Percentiles rank a stretch among this genome's conserved stretches.
These are phyloP conservation scores for Albatrellus ellisii DNA, from an alignment of 768 basidiomycete genomes.

Conservation along the genomic window DNA sequence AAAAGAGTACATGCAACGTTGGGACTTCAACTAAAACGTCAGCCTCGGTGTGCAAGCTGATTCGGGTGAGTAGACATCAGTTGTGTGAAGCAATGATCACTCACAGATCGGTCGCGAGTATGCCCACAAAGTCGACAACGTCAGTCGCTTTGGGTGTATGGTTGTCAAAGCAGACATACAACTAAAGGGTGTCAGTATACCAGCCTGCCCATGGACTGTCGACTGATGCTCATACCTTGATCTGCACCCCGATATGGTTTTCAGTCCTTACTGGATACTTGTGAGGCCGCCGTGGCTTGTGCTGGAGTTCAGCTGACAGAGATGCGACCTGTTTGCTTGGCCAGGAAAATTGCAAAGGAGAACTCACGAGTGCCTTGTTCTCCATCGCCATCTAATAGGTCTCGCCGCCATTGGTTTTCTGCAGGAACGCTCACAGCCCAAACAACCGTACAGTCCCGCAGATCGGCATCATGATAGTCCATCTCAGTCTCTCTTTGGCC, in stretches of 20 bases:
- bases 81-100: conserved; percentile 17
- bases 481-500: conserved; percentile 20
- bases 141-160: conserved; percentile 47
- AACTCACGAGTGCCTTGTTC: conserved; percentile 14
- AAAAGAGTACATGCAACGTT: conserved; percentile 59
- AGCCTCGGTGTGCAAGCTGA: conserved; percentile 24
- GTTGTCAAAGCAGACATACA: conserved; percentile 37
- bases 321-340: background rate
- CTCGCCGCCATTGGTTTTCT: conserved; percentile 42
- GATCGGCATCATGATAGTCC: conserved; percentile 33
- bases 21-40: conserved; percentile 31
- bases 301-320: background rate
- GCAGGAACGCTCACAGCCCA: conserved; percentile 74
- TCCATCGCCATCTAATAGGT: conserved; percentile 17
- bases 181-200: conserved; percentile 33
- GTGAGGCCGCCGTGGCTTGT: conserved; percentile 27
- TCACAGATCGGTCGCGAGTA: conserved; percentile 53
- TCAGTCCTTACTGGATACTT: conserved; percentile 48
- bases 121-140: conserved; percentile 57
- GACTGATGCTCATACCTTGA: conserved; percentile 36
- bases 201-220: background rate
- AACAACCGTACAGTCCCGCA: conserved; percentile 49
- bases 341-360: background rate
- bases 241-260: conserved; percentile 54
- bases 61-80: background rate